These are phyloP conservation scores for Raffaelea deltoideospora DNA, from an alignment of 2,329 filamentous ascomycete genomes.

Conservation along the genomic window DNA sequence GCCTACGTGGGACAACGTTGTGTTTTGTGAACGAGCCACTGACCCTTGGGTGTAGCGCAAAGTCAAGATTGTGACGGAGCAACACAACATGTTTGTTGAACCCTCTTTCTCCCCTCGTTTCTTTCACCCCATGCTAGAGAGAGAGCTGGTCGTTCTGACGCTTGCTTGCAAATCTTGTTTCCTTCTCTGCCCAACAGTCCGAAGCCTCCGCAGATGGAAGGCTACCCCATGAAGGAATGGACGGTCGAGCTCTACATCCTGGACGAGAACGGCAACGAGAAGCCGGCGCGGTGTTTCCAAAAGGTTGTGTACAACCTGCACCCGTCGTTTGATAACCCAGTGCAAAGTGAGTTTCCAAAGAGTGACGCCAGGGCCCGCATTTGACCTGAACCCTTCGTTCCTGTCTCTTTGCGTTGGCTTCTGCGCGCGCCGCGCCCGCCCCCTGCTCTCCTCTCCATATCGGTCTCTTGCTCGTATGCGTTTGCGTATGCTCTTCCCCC, in stretches of 20 bases:
- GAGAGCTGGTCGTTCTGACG: background rate
- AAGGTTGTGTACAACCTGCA: constrained; percentile 90
- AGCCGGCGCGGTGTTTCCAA: constrained; percentile 72
- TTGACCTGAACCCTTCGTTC: no score
- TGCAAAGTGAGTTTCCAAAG: constrained; percentile 51
- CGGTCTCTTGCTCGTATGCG: no score
- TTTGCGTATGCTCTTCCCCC: background rate
- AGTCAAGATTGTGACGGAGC: constrained; percentile 86
- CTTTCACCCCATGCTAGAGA: background rate
- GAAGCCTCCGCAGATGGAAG: constrained; percentile 67
- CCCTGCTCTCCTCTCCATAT: no score
- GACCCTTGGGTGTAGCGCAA: no score
- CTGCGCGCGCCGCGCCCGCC: no score
- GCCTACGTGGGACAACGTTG: no score
- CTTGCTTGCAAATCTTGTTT: background rate
- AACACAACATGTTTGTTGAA: constrained; percentile 61
- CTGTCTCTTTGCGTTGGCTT: background rate
- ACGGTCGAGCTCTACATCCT: constrained; percentile 72
- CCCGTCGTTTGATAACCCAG: constrained; percentile 77
- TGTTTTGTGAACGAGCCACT: no score
- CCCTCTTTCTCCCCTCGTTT: no score
- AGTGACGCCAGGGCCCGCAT: background rate
- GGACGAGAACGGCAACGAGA: constrained; percentile 73
- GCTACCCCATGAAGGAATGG: constrained; percentile 89
- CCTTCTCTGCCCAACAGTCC: no score